Evolutionary conservation across 306 rosid species (phyloP).

Genomic region (Lathyrus sativus): DNA sequence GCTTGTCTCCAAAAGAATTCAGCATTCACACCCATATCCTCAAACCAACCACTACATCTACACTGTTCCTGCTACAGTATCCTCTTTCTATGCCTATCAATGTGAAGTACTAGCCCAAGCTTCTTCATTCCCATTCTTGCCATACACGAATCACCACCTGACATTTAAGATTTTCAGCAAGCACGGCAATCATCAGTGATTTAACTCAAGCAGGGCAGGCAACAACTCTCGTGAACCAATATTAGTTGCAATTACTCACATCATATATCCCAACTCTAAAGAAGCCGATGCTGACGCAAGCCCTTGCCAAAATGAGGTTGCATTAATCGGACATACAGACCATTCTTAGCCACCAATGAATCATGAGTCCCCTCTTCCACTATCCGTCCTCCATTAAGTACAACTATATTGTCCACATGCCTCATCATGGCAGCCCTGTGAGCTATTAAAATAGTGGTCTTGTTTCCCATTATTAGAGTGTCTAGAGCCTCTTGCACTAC

Average conservation of each 20-base stretch:
- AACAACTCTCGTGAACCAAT: conserved; percentile 46
- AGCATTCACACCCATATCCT: conserved; percentile 50
- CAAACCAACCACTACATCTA: conserved; percentile 58
- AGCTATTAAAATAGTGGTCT: conserved; percentile 96
- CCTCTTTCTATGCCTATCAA: conserved; percentile 50
- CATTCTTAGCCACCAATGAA: conserved; percentile 81
- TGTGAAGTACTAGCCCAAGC: conserved; percentile 37
- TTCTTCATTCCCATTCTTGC: conserved; percentile 44
- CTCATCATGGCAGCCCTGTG: conserved; percentile 99
- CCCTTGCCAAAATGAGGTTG: conserved; percentile 98
- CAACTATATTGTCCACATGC: conserved; percentile 97
- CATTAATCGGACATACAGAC: conserved; percentile 91
- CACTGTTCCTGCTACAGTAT: conserved; percentile 51
- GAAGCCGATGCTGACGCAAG: conserved; percentile 86
- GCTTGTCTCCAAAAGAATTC: conserved; percentile 89
- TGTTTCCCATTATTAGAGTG: conserved; percentile 97
- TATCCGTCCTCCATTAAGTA: conserved; percentile 95
- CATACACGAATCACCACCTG: conserved; percentile 40
- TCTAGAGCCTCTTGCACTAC: conserved; percentile 99
- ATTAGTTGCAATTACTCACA: conserved; percentile 38
- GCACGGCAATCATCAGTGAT: conserved; percentile 39
- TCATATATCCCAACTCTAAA: conserved; percentile 48
- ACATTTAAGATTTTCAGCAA: conserved; percentile 39
- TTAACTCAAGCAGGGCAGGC: conserved; percentile 49
- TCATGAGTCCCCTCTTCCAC: conserved; percentile 94